Percentiles rank a stretch among this genome's conserved stretches.
Evolutionary conservation across 495 filamentous ascomycete genomes (phyloP).

Genomic region (Podospora conica): DNA sequence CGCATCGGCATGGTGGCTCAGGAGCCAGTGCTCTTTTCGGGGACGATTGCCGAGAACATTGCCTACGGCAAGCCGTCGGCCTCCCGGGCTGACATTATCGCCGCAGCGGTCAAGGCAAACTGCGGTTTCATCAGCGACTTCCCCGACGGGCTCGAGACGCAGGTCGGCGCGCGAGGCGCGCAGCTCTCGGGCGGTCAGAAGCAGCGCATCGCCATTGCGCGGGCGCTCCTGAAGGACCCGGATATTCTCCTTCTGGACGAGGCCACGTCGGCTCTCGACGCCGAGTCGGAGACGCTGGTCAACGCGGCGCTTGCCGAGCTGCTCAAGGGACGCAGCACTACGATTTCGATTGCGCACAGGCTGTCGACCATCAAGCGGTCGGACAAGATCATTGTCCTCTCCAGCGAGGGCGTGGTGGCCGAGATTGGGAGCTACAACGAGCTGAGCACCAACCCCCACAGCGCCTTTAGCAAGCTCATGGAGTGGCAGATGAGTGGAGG

Average conservation of each 20-base stretch:
- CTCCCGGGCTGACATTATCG: conserved; percentile 70
- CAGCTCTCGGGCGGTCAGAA: conserved; percentile 96
- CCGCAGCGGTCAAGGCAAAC: conserved; percentile 88
- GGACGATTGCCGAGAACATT: conserved; percentile 94
- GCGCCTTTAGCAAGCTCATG: conserved; percentile 92
- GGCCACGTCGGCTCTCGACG: conserved; percentile 87
- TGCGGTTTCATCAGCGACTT: conserved; percentile 96
- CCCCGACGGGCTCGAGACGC: conserved; percentile 90
- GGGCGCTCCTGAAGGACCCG: conserved; percentile 89
- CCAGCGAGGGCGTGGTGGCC: conserved; percentile 76
- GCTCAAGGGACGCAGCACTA: conserved; percentile 81
- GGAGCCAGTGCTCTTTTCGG: conserved; percentile 93
- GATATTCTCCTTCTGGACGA: conserved; percentile 97
- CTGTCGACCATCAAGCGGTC: conserved; percentile 93
- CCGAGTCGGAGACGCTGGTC: conserved; percentile 94
- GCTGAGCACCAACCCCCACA: conserved; percentile 61
- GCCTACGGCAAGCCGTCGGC: conserved; percentile 83
- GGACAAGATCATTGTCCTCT: conserved; percentile 85
- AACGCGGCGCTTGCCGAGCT: conserved; percentile 79
- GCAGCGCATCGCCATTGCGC: conserved; percentile 93
- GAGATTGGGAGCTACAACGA: conserved; percentile 80
- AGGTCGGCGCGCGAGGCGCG: conserved; percentile 85
- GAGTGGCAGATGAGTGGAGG: conserved; percentile 97
- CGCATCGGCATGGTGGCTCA: conserved; percentile 94
- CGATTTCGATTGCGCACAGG: conserved; percentile 93